Evolutionary conservation across 1,139 yeast species (phyloP).

Genomic region (Ogataea hybrid): DNA sequence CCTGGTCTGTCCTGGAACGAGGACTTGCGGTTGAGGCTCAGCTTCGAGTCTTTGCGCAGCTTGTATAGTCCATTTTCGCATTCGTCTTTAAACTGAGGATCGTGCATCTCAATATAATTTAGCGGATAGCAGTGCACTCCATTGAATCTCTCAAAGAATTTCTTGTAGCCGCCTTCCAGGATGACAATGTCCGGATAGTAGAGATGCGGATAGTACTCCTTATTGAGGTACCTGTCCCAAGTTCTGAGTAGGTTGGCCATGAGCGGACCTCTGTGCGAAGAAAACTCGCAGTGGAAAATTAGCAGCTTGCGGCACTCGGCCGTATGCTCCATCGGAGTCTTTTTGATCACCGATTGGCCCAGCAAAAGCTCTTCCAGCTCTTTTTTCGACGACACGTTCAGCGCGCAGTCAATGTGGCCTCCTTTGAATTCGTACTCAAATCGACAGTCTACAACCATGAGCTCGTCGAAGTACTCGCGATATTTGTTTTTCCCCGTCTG

Average conservation of each 20-base stretch:
- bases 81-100: conserved; percentile 57
- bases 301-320: conserved; percentile 43
- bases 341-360: conserved; percentile 20
- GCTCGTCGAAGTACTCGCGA: conserved; percentile 54
- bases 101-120: conserved; percentile 85
- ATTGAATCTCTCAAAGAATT: conserved; percentile 56
- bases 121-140: conserved; percentile 64
- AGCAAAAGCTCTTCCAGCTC: conserved; percentile 56
- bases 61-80: conserved; percentile 74
- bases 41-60: conserved; percentile 59
- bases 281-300: conserved; percentile 92
- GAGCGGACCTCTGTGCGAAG: conserved; percentile 88
- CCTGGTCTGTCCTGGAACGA: conserved; percentile 15
- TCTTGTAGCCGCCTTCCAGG: conserved; percentile 87
- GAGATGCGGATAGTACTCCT: conserved; percentile 73
- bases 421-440: conserved; percentile 90
- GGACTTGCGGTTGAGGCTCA: conserved; percentile 34
- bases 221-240: conserved; percentile 73
- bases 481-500: conserved; percentile 30
- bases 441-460: conserved; percentile 77
- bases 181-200: conserved; percentile 86
- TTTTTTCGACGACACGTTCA: conserved; percentile 71
- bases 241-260: conserved; percentile 86
- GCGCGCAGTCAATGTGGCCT: conserved; percentile 85
- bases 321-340: conserved; percentile 24